These are phyloP conservation scores for Cladosporium cucumerinum DNA, from an alignment of 2,329 filamentous ascomycete genomes.

Conservation along the genomic window DNA sequence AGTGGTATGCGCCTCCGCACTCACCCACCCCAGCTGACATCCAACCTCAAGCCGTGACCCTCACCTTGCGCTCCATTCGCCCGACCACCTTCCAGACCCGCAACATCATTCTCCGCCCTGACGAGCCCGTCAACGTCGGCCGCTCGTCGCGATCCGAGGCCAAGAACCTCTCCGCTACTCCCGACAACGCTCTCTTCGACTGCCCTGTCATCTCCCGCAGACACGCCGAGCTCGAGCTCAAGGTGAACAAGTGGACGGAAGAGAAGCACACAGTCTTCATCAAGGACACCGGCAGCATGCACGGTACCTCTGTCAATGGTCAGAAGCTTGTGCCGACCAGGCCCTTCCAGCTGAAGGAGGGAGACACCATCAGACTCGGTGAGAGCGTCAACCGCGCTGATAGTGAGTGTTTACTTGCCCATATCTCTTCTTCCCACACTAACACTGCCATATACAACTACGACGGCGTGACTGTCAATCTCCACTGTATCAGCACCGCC, in stretches of 20 bases:
- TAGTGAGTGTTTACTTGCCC: slow-evolving; percentile 20
- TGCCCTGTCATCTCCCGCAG: slow-evolving; percentile 36
- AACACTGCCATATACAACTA: slow-evolving; percentile 24
- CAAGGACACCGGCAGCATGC: slow-evolving; percentile 32
- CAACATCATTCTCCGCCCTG: slow-evolving; percentile 12
- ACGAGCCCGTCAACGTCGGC: slow-evolving; percentile 37
- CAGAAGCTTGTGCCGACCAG: slow-evolving; percentile 21
- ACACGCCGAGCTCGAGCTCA: slow-evolving; percentile 32
- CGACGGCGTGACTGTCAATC: slow-evolving; percentile 28
- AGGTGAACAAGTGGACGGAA: slow-evolving; percentile 13
- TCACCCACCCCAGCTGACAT: neutral
- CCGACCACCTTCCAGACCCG: slow-evolving; percentile 16
- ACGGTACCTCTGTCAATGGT: slow-evolving; percentile 37
- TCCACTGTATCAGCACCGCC: slow-evolving; percentile 18
- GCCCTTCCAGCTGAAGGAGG: slow-evolving; percentile 22
- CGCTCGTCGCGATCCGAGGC: slow-evolving; percentile 41
- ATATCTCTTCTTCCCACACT: neutral
- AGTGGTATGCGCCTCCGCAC: neutral
- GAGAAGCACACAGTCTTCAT: slow-evolving; percentile 25
- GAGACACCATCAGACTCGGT: slow-evolving; percentile 34
- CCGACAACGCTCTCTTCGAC: slow-evolving; percentile 36
- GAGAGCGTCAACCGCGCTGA: slow-evolving; percentile 27
- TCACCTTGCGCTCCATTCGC: neutral
- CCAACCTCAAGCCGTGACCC: neutral
- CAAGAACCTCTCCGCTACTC: slow-evolving; percentile 31